Base-by-base conservation (phyloP, 371 early-diverging fungal genomes). In the Mucor sp. region DNA sequence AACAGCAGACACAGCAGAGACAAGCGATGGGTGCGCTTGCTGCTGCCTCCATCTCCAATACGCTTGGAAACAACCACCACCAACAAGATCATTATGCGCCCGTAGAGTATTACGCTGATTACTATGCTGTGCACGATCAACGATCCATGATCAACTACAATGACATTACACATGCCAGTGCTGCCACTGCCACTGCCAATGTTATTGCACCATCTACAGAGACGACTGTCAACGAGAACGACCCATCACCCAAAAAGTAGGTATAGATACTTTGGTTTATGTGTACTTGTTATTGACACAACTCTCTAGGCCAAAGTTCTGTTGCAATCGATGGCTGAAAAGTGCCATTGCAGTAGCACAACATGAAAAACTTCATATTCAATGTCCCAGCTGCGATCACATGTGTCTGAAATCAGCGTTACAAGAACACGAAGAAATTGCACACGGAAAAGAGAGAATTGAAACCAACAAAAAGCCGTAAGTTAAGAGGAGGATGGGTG, bases 331-430 rank as follows among this genome's bases (percentile, higher is more conserved):
- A 23, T 66, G 60, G 63, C 70, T 77, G 32, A 72, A 72, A 27
- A 68, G 71, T 25, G 50, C 53, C n/a, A 62, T 58, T 21, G 77
- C 77, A 0, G 57, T 71, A 9, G 63, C 61, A 6, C 75, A 79
- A 33, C 83, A 83, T 56, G 63, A 69, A 33, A 67, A 65, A n/a
- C 57, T 74, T 17, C 83, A 83, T 56, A 62, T 75, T 2, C 58
- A 76, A 58, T 82, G 83, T 47, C 62, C 75, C 6, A 53, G 43
- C n/a, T 83, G 83, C 27, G 63, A 62, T 3, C 72, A 70, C 60
- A 47, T 62, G 44, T 80, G 71, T 7, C 32, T 77, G 23, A 71
- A 73, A 21, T 64, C 67, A 8, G 56, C 70, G 0, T 23, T 83
- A 11, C 61, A 72, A 15, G 71, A 74, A 15, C 83, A 83, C 28